Evolutionary conservation across 2,329 filamentous ascomycete species (phyloP), one percentile per base, ranked within the genome.

Genomic region (Geosmithia morbida): DNA sequence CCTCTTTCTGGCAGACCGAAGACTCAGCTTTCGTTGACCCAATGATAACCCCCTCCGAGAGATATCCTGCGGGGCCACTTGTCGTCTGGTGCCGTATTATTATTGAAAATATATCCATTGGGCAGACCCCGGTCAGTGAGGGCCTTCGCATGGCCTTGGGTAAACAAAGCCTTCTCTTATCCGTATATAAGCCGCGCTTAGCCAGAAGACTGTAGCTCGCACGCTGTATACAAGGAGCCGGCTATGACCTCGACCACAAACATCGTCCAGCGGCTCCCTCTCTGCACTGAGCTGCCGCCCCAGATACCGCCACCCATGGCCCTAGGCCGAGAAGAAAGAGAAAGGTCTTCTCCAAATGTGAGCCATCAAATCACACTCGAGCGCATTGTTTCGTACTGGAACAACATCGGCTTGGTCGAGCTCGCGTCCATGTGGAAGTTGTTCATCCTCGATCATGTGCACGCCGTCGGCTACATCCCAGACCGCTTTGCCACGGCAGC

Each of bases 381-480:
- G 14, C 11, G 19, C 19, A 18, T 26, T 8, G 40, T 47, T 29
- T 11, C 26, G 6, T 13, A 13, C 19, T 47, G 46, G 46, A 39
- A 47, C 46, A 47, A 47, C 40, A 26, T 47, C 46, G 14, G 16
- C 26, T 8, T 18, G 11, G 40, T 17, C 13, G 26, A 39, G 16
- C 18, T 47, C 17, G 29, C 16, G 7, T 43, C 39, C 16, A 18
- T 20, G 19, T 47, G 46, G 46, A 42, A 42, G 29, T 19, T 47
- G 26, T 30, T 33, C 40, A 20, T 47, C 26, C 26, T 43, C n/a
- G 40, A 43, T 20, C 20, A 33, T 17, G 26, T 29, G 4, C 13
- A 33, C 29, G 17, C 40, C 26, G 41, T 47, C 14, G 46, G 46
- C 41, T 47, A 43, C 29, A 47, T 47, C 16, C 46, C 41, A 7